Base-by-base conservation (phyloP, 2,329 filamentous ascomycete genomes). In the Diplodia mutila region DNA sequence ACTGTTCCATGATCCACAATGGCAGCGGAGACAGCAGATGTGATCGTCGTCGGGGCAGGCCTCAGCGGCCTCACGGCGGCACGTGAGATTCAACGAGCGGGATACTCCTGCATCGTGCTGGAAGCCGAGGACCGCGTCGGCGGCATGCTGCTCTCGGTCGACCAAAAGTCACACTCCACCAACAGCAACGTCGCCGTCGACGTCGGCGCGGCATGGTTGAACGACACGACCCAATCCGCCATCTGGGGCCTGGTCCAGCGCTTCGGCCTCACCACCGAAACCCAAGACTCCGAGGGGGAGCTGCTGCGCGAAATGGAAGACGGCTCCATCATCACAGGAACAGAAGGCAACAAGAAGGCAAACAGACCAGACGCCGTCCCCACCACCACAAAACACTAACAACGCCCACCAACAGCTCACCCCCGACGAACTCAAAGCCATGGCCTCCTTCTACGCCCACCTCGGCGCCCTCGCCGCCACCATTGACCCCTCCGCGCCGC, bases 151-250 rank as follows among this genome's bases (percentile, higher is more conserved):
- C 64, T 54, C 8, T 55, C 64, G 2, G 64, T 84, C 78, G 75
- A 82, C 78, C 42, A 46, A 4, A 4, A n/a, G 18, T n/a, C 42
- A 21, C 7, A n/a, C n/a, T 46, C 42, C 3, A 2, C 18, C 42
- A 7, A 21, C 9, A 70, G 75, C 68, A 75, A 48, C 7, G 79
- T 72, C 42, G 75, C 23, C 25, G 23, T 55, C 5, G 87, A 89
- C 29, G 71, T 87, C 0, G 86, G 86, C 2, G 87, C 85, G 0
- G 85, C 84, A 0, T 89, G 86, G 87, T 83, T 88, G 70, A 89
- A 89, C 70, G 83, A 87, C 64, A 82, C 77, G 1, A 85, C 81
- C 61, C 86, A 89, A 69, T 76, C 71, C 25, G 75, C 76, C 4
- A 81, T 87, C 59, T 82, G 75, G 70, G 76, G 73, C 0, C 73